Percentiles rank a stretch among this genome's conserved stretches.
These are phyloP conservation scores for Dendrocalamus sinicus DNA, from an alignment of 176 grass and related monocot species.

Conservation along the genomic window DNA sequence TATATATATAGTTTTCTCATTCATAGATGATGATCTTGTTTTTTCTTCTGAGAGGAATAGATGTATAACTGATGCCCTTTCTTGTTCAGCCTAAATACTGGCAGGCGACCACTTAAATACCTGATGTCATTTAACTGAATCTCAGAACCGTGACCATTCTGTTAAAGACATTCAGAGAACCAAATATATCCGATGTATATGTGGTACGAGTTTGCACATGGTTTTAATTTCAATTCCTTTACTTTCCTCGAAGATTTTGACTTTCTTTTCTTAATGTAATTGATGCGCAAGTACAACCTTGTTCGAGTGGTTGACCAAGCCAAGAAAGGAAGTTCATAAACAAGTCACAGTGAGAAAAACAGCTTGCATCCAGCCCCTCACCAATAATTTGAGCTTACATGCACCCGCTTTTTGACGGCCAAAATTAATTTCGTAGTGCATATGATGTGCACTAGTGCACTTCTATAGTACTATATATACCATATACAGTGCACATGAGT, in stretches of 20 bases:
- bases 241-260: background rate
- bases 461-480: background rate
- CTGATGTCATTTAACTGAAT: background rate
- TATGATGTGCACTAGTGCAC: background rate
- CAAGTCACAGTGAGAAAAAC: background rate
- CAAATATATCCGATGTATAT: too few species aligned
- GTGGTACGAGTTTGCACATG: background rate
- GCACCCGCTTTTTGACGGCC: background rate
- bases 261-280: background rate
- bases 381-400: background rate
- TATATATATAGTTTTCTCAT: too few species aligned
- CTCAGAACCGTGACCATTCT: background rate
- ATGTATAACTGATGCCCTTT: background rate
- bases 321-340: background rate
- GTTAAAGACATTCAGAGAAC: background rate
- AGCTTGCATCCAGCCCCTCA: background rate
- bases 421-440: background rate
- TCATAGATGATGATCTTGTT: too few species aligned
- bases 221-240: background rate
- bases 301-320: background rate
- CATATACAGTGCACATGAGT: background rate
- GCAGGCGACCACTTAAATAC: background rate
- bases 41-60: background rate
- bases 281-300: background rate
- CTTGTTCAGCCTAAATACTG: background rate